Base-by-base conservation (phyloP, 148 eudicot species). In the Nepenthes mirabilis region DNA sequence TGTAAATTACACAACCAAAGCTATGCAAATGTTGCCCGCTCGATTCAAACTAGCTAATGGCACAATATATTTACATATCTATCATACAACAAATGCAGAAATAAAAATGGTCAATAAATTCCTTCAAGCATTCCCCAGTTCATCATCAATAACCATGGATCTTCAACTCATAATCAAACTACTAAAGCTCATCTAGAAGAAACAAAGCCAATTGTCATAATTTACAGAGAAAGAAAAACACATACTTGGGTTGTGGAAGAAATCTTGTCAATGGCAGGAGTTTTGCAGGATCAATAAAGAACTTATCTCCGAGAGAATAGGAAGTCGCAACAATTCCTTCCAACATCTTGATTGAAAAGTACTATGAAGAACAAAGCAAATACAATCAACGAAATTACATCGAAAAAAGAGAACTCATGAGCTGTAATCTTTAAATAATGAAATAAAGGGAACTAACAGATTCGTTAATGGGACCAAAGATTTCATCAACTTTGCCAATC, bases 191-290 rank as follows among this genome's bases (percentile, higher is more conserved):
- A 40, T 23, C 23, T 14, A 50, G 2, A 52, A 33, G 40, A 58
- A 6, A 33, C 6, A 35, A 32, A 47, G 33, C 11, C 13, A 52
- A 59, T 34, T 9, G 33, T 40, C 53, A 58, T 9, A 14, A 11
- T 36, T 23, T 11, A 52, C 3, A 34, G 10, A 60, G 10, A 45
- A 49, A 45, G 34, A 12, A 53, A 61, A 56, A 74, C 52, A 65
- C 93, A 64, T 88, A 91, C 98, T 91, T 91, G 5, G 96, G 96
- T 74, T 85, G 98, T 1, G 96, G 81, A 67, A 91, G 96, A 72
- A 91, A 91, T 84, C 98, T 83, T 3, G 96, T 68, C 69, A 91
- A 72, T 5, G 98, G 96, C 76, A 93, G 61, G 36, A 93, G 88
- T 74, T 88, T 93, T 48, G 84, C 83, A 35, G 98, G 96, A 56